Evolutionary conservation across 495 filamentous ascomycete species (phyloP), one percentile per base, ranked within the genome.

Genomic region (Aspergillus haitiensis): DNA sequence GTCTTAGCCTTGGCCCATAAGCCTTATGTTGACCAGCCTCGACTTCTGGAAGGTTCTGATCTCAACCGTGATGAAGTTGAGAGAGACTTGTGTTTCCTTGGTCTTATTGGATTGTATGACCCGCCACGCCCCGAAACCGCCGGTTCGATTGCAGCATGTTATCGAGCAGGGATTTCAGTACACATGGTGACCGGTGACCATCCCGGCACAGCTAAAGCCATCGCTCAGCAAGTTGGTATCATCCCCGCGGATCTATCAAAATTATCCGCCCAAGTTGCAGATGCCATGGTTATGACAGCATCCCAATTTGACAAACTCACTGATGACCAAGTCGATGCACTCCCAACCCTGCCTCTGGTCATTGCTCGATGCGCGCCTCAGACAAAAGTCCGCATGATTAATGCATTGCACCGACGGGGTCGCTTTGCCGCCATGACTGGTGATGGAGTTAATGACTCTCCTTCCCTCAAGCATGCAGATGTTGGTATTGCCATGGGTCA

Each of bases 371-470:
- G 87, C 59, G 82, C 85, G 3, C 89, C 88, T 3, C 80, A 84
- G 48, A 90, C 87, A 12, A 91, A 91, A 68, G 84, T 91, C 16
- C 84, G 88, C 52, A 90, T 92, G 84, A 87, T 94, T 32, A 84
- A 90, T 52, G 86, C 87, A 5, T 70, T 92, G 54, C 88, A 90
- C 58, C 81, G 87, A 42, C 75, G 86, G 52, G 81, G 82, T 35
- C 67, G 74, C 31, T 87, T 89, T 62, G 87, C 83, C 10, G 90
- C 87, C 36, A 90, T 95, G 81, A 93, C 90, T 12, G 90, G 91
- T 66, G 91, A 94, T 59, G 91, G 91, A 55, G 90, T 94, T 53
- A 96, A 96, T 66, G 91, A 94, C 71, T 86, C 88, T 4, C 90
- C 91, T 0, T 89, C 89, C 3, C 77, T 96, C 15, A 91, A 90